Percentiles rank a stretch among this genome's conserved stretches.
phyloP scores from a whole-genome alignment of 805 yeast genomes.

The Saccharomyces kudriavzevii region DNA sequence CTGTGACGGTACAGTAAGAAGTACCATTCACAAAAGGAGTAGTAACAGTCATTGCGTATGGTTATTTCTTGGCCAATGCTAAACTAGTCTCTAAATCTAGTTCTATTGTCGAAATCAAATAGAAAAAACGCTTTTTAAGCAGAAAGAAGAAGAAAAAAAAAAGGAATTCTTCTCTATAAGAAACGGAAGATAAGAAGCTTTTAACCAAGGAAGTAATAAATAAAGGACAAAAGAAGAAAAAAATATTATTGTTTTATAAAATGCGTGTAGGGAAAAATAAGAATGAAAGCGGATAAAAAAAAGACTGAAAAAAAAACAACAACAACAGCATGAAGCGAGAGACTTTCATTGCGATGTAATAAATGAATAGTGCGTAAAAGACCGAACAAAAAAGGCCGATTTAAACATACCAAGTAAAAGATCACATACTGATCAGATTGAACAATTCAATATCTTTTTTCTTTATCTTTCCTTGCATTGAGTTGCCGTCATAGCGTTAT shows the following conservation, averaged over 20 bases:
- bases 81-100: not conserved
- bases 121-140: not conserved
- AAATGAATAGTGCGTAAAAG: not conserved
- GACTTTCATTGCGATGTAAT: not conserved
- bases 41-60: conserved; percentile 15
- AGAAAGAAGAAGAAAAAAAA: not conserved
- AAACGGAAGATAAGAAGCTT: not conserved
- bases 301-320: not conserved
- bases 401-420: not conserved
- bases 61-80: not conserved
- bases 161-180: not conserved
- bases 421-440: not conserved
- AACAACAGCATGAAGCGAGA: not conserved
- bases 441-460: not conserved
- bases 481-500: not conserved
- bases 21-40: conserved; percentile 44
- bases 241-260: not conserved
- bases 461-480: too few relatives aligned
- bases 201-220: not conserved
- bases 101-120: not conserved
- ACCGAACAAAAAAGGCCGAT: not conserved
- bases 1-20: conserved; percentile 44
- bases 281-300: not conserved
- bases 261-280: not conserved
- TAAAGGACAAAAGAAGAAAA: not conserved